Evolutionary conservation across 2,329 filamentous ascomycete genomes (phyloP).

Genomic region (Aspergillus tanneri): DNA sequence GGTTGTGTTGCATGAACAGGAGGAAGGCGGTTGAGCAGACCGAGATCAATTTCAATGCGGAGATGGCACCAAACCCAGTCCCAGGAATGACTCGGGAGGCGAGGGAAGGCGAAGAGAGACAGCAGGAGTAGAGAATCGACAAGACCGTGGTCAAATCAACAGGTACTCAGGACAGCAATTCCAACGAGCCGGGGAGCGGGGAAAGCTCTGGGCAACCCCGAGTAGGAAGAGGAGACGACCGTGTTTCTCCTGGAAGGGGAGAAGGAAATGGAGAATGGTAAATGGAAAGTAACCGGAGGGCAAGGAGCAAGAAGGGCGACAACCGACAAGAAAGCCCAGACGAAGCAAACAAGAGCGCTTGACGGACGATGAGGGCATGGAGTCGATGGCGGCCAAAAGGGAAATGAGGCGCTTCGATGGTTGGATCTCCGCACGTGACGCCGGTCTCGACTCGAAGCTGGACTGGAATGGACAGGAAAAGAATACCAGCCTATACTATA

Average conservation of each 20-base stretch:
- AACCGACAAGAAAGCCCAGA: neutral
- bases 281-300: neutral
- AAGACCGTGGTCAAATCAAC: neutral
- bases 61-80: conserved; percentile 8
- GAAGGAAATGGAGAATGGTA: neutral
- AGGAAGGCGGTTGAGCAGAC: conserved; percentile 16
- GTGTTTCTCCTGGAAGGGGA: too few relatives aligned
- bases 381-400: conserved; percentile 7
- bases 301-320: neutral
- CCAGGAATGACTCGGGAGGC: too few relatives aligned
- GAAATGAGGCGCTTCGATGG: conserved; percentile 14
- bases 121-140: neutral
- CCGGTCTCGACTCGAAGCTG: conserved; percentile 20
- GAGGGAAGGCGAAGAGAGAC: conserved; percentile 1
- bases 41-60: conserved; percentile 2
- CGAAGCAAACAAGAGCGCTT: too few relatives aligned
- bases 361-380: neutral
- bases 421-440: conserved; percentile 23
- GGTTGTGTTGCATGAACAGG: conserved; percentile 20
- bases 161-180: neutral
- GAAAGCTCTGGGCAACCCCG: neutral
- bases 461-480: too few relatives aligned
- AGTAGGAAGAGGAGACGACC: neutral
- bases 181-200: neutral
- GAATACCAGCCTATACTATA: neutral